These are phyloP conservation scores for Platismatia glauca DNA, from an alignment of 495 filamentous ascomycete genomes.

Conservation along the genomic window DNA sequence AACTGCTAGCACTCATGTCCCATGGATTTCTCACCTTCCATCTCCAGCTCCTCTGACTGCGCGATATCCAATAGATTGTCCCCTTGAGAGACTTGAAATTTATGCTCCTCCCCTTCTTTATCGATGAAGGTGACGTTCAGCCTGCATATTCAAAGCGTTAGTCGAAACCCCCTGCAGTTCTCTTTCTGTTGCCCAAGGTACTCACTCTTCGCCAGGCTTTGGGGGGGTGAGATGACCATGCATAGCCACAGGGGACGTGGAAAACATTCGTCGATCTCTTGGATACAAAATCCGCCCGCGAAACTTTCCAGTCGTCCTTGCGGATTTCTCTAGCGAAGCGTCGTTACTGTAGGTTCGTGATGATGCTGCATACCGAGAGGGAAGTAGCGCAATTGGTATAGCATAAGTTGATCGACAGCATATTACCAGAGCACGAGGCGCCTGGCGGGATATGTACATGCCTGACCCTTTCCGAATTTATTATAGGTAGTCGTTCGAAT, in stretches of 20 bases:
- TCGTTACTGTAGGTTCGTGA: neutral
- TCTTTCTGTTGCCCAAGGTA: constrained; percentile 1
- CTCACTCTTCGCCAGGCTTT: constrained; percentile 91
- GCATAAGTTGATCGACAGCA: neutral
- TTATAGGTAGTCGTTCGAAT: neutral
- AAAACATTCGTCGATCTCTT: constrained; percentile 50
- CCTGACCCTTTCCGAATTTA: neutral
- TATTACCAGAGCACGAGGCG: neutral
- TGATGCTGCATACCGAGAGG: neutral
- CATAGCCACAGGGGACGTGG: constrained; percentile 45
- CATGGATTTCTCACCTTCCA: constrained; percentile 59
- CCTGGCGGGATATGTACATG: constrained; percentile 13
- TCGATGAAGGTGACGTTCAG: constrained; percentile 88
- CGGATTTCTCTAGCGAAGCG: neutral
- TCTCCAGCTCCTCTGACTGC: constrained; percentile 88
- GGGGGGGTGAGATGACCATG: constrained; percentile 80
- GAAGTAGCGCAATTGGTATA: neutral
- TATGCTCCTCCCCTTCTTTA: constrained; percentile 72
- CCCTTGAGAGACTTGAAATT: constrained; percentile 70
- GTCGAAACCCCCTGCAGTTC: neutral
- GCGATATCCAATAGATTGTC: constrained; percentile 93
- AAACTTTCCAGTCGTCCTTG: neutral
- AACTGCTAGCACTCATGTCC: neutral
- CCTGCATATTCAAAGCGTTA: constrained; percentile 37
- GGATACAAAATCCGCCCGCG: constrained; percentile 6